phyloP scores from a whole-genome alignment of 106 monocot species.

The Apostasia ramifera region DNA sequence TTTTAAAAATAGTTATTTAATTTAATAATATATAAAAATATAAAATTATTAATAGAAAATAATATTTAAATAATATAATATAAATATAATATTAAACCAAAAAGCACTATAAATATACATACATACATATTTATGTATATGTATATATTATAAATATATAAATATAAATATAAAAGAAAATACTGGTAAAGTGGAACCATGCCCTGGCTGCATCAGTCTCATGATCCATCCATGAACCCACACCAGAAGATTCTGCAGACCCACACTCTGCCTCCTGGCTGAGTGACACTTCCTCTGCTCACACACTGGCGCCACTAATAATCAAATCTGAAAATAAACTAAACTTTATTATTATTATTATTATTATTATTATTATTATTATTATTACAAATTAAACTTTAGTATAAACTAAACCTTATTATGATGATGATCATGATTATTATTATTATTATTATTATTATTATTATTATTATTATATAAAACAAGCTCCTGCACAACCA shows the following conservation, averaged over 20 bases:
- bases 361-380: neutral
- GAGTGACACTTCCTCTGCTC: conserved; percentile 8
- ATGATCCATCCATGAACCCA: conserved; percentile 4
- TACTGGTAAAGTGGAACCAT: neutral
- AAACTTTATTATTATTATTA: too few species aligned
- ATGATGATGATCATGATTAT: too few species aligned
- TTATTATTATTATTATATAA: neutral
- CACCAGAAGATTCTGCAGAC: conserved; percentile 6
- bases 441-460: too few species aligned
- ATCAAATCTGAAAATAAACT: neutral
- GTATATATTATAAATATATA: too few species aligned
- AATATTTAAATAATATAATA: too few species aligned
- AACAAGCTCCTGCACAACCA: neutral
- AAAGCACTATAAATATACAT: too few species aligned
- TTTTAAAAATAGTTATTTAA: too few species aligned
- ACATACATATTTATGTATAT: too few species aligned
- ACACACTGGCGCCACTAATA: neutral
- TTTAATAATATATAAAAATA: too few species aligned
- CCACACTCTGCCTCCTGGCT: conserved; percentile 2
- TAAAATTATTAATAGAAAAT: too few species aligned
- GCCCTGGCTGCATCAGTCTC: neutral
- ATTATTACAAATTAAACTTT: neutral
- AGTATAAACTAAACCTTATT: neutral
- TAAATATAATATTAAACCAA: too few species aligned
- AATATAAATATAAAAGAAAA: neutral